Evolutionary conservation across 495 filamentous ascomycete species (phyloP), one percentile per base, ranked within the genome.

Genomic region (Penicillium cosmopolitanum): DNA sequence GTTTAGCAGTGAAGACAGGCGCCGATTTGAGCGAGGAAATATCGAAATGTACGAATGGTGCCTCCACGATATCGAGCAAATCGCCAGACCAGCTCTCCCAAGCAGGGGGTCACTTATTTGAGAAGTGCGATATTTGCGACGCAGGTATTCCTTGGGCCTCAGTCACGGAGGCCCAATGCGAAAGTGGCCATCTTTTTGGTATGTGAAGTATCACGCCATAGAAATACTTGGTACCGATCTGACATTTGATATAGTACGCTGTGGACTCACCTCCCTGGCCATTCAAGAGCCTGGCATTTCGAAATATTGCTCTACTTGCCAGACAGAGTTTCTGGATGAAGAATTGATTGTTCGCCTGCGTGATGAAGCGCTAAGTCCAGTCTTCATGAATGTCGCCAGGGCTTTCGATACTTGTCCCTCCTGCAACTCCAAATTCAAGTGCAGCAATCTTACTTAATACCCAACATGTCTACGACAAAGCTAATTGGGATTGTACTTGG

Each of bases 281-380:
- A 83, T 87, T 6, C 80, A 84, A 65, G 76, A 77, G 50, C 84
- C 85, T 35, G 78, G 79, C 0, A 65, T 80, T 13, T 81, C 82
- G 8, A 85, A 85, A 60, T 77, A 76, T 56, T 87, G 85, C 65
- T 77, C 76, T 8, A 51, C 66, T 12, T 87, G 85, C 62, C 66
- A 64, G 6, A 74, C 58, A 13, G 74, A 82, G 53, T 85, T 75
- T 59, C 53, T 85, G 5, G 77, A 80, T 46, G 81, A 82, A 54
- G 77, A 80, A n/a, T 18, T 64, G 13, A 44, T 77, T 4, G 58
- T 58, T 44, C 34, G 48, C 25, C 11, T 54, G 7, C 55, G 58
- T 11, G 66, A 56, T 21, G 51, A 50, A n/a, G 65, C 64, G 4
- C 44, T 72, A 10, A 60, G 69, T 19, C 48, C 36, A 3, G 51